phyloP scores from a whole-genome alignment of 2,329 filamentous ascomycete genomes.

The Pleoardoris graminearum region DNA sequence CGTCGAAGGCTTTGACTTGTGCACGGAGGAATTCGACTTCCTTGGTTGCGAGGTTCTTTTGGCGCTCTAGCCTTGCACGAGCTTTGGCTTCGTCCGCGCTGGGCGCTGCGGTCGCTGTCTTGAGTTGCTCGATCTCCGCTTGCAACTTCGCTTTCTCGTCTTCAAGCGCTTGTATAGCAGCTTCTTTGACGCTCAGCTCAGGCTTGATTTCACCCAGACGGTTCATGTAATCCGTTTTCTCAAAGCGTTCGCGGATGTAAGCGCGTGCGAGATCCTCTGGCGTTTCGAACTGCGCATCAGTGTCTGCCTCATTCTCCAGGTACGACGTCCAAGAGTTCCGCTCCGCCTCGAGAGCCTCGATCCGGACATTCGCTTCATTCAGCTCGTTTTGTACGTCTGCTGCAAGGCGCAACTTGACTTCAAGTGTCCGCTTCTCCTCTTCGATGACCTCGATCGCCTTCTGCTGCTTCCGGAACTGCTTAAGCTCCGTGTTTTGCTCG shows the following conservation, averaged over 20 bases:
- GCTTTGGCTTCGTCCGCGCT: conserved; percentile 63
- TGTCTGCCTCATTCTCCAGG: conserved; percentile 68
- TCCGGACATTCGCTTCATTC: conserved; percentile 76
- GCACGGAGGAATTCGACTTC: conserved; percentile 93
- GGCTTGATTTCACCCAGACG: conserved; percentile 77
- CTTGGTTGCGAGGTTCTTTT: conserved; percentile 81
- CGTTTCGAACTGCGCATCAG: conserved; percentile 76
- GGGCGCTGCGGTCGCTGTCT: conserved; percentile 50
- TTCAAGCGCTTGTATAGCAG: conserved; percentile 72
- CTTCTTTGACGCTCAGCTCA: conserved; percentile 76
- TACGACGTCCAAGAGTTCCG: conserved; percentile 84
- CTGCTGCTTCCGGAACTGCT: conserved; percentile 76
- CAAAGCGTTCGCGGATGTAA: conserved; percentile 78
- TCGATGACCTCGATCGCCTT: conserved; percentile 93
- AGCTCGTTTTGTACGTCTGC: conserved; percentile 75
- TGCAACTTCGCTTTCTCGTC: conserved; percentile 67
- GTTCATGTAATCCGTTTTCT: conserved; percentile 78
- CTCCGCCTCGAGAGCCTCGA: conserved; percentile 87
- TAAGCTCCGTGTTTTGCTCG: conserved; percentile 78
- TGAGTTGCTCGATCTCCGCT: conserved; percentile 72
- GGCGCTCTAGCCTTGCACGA: conserved; percentile 77
- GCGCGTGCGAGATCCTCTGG: conserved; percentile 86
- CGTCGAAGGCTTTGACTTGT: conserved; percentile 83
- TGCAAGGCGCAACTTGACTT: conserved; percentile 75
- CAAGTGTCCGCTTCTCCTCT: conserved; percentile 86